Evolutionary conservation across 2,329 filamentous ascomycete species (phyloP).

Genomic region (Eutypa lata): DNA sequence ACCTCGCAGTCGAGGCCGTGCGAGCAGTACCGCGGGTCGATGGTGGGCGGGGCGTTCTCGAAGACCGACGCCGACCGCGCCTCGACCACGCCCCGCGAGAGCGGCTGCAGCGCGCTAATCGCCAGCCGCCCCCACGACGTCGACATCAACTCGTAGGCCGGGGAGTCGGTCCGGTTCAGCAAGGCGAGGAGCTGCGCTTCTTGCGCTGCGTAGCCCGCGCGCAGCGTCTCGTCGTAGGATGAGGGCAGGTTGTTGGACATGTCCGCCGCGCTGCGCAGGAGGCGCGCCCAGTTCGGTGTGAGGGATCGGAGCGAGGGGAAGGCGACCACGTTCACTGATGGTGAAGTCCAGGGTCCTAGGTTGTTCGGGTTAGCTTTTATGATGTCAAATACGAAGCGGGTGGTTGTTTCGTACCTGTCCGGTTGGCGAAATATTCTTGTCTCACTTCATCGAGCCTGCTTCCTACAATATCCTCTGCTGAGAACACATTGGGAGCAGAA

Average conservation of each 20-base stretch:
- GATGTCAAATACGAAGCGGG: too few species aligned
- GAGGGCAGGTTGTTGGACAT: slow-evolving; percentile 14
- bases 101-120: slow-evolving; percentile 34
- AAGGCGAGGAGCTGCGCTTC: slow-evolving; percentile 15
- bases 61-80: slow-evolving; percentile 35
- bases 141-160: slow-evolving; percentile 27
- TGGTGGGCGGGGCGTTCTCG: slow-evolving; percentile 30
- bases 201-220: slow-evolving; percentile 22
- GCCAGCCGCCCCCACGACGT: slow-evolving; percentile 30
- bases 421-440: slow-evolving; percentile 21
- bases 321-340: slow-evolving; percentile 27
- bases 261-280: slow-evolving; percentile 8
- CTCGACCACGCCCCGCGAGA: slow-evolving; percentile 42
- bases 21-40: slow-evolving; percentile 43
- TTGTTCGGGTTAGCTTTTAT: not conserved
- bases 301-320: slow-evolving; percentile 22
- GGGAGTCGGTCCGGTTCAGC: slow-evolving; percentile 17
- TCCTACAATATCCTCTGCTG: slow-evolving; percentile 22
- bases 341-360: slow-evolving; percentile 24
- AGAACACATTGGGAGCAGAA: slow-evolving; percentile 20
- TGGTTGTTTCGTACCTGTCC: slow-evolving; percentile 16
- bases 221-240: slow-evolving; percentile 20
- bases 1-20: slow-evolving; percentile 37
- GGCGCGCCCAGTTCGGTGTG: slow-evolving; percentile 5
- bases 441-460: slow-evolving; percentile 14